These are phyloP conservation scores for Nicotiana rustica DNA, from an alignment of 305 asterid genomes.

Conservation along the genomic window DNA sequence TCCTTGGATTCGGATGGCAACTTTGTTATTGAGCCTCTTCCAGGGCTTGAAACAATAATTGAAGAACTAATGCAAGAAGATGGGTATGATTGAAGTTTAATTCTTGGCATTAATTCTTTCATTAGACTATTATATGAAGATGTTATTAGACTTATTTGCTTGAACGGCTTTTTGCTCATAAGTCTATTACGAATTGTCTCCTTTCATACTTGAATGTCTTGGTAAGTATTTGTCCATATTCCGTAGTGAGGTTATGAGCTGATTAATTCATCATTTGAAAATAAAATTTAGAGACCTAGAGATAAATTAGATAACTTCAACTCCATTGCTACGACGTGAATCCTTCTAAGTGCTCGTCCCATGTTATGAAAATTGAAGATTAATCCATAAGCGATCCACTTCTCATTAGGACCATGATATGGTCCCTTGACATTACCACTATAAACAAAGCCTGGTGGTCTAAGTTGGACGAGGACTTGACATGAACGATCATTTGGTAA, in stretches of 20 bases:
- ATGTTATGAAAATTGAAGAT: background rate
- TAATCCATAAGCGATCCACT: background rate
- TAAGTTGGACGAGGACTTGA: too few relatives aligned
- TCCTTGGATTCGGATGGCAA: constrained; percentile 41
- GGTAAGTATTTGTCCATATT: background rate
- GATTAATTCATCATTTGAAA: background rate
- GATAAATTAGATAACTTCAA: background rate
- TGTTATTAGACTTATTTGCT: background rate
- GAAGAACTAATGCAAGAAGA: constrained; percentile 86
- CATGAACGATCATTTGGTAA: too few relatives aligned
- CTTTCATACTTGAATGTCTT: background rate
- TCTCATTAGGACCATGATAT: too few relatives aligned
- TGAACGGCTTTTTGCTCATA: too few relatives aligned
- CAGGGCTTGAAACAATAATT: constrained; percentile 80
- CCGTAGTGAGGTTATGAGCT: background rate
- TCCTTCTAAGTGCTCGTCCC: background rate
- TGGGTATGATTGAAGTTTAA: constrained; percentile 62
- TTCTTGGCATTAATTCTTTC: background rate
- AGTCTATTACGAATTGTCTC: too few relatives aligned
- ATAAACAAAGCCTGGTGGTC: too few relatives aligned
- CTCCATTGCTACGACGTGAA: background rate
- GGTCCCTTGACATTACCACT: too few relatives aligned
- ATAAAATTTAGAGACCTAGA: background rate
- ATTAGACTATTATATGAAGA: background rate
- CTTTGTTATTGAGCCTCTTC: constrained; percentile 78